Base-by-base conservation (phyloP, 257 asterid species). In the Handroanthus guayacan region DNA sequence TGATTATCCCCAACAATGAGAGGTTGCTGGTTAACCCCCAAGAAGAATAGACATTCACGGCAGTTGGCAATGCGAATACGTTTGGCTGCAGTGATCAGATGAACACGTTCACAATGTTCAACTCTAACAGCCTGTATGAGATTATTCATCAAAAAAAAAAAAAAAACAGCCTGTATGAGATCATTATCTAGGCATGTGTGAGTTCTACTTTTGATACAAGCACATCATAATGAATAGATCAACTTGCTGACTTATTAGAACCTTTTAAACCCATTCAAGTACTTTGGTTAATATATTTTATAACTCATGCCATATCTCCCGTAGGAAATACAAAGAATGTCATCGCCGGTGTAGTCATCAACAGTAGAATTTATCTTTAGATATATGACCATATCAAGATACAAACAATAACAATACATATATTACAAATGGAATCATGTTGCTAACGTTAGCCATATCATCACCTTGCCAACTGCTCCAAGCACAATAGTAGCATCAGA, bases 401-500 rank as follows among this genome's bases (percentile, higher is more conserved):
- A 60, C 74, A 36, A 58, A 65, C 5, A 17, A 39, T 16, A 62
- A 37, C n/a, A 62, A 69, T 51, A 67, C 50, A 20, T 72, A 62
- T 39, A 63, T 38, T 58, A 72, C 36, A 36, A 60, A 72, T 45
- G 45, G 69, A 47, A 62, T 51, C 69, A 79, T 18, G 41, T 50
- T 54, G 31, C 17, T 41, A 71, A 63, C 34, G 68, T 58, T 71
- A 70, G 75, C 62, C 44, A 56, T 38, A 36, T 47, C 55, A 71
- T 68, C 87, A 95, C 99, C 98, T 95, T 95, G 85, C 99, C 99
- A 82, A 95, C 90, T 72, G 99, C 97, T 78, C 99, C 99, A 60
- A 95, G 87, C 79, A 95, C 86, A 72, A 95, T 89, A 50, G 99
- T 95, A 31, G 99, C 99, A 85, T 95, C 99, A 78, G 99, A 95